Conservation (phyloP, 2,329 filamentous ascomycete genomes). For the Aspergillus fumigatiaffinis region DNA sequence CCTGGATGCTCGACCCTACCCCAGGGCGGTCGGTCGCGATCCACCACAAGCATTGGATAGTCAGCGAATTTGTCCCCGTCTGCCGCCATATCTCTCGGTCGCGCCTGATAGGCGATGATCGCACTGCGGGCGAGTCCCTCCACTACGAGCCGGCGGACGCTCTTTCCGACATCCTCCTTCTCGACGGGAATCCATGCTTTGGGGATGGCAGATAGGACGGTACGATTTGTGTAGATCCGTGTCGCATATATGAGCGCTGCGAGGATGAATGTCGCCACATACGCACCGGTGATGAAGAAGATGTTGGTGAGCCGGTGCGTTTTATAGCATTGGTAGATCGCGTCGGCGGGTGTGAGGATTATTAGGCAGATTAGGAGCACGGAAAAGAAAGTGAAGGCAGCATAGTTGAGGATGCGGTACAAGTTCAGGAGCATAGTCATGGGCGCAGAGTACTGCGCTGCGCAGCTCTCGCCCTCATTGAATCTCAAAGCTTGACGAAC, state of each 20-base stretch:
- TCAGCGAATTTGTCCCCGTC: slow-evolving; percentile 33
- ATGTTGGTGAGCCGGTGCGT: slow-evolving; percentile 71
- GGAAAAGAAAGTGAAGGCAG: slow-evolving; percentile 71
- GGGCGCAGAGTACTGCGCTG: slow-evolving; percentile 20
- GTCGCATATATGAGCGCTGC: slow-evolving; percentile 74
- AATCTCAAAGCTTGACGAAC: not conserved
- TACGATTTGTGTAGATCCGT: slow-evolving; percentile 82
- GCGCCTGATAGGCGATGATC: slow-evolving; percentile 71
- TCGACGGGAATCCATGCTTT: slow-evolving; percentile 83
- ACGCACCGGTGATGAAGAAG: slow-evolving; percentile 73
- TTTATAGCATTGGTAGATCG: slow-evolving; percentile 70
- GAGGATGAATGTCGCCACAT: slow-evolving; percentile 67
- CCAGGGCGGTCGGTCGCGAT: slow-evolving; percentile 60
- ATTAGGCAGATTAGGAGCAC: slow-evolving; percentile 69
- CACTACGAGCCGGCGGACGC: slow-evolving; percentile 71
- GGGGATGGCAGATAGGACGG: slow-evolving; percentile 74
- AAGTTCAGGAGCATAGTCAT: slow-evolving; percentile 42
- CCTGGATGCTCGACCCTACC: slow-evolving; percentile 80
- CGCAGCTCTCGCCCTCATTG: slow-evolving; percentile 4
- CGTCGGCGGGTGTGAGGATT: slow-evolving; percentile 74
- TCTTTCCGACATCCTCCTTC: slow-evolving; percentile 72
- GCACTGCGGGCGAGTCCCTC: slow-evolving; percentile 72
- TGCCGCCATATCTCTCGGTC: slow-evolving; percentile 58
- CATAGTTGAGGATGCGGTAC: slow-evolving; percentile 77
- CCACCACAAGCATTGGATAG: slow-evolving; percentile 29